A percentile compares a stretch with the other conserved stretches of the same genome.
Conservation (phyloP, 164 flowering plant species). For the Liriodendron chinense region DNA sequence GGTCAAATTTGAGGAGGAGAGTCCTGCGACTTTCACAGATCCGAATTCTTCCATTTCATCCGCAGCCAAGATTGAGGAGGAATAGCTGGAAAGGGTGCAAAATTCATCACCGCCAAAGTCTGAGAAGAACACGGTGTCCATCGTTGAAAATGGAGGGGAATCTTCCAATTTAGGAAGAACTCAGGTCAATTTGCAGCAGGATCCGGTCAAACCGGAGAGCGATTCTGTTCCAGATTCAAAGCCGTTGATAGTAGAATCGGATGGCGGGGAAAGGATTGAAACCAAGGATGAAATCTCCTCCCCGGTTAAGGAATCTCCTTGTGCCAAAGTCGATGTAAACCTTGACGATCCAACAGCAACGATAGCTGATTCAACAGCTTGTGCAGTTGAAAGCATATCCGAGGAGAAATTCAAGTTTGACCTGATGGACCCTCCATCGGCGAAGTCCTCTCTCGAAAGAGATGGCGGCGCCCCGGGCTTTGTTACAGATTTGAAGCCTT, state of each 20-base stretch:
- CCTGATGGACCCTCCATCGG: conserved; percentile 85
- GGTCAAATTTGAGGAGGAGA: conserved; percentile 57
- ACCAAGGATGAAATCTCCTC: conserved; percentile 31
- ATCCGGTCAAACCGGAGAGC: conserved; percentile 32
- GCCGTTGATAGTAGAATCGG: conserved; percentile 32
- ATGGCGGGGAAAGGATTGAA: conserved; percentile 25
- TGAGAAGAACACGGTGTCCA: conserved; percentile 45
- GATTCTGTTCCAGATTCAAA: conserved; percentile 28
- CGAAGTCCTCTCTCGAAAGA: conserved; percentile 66
- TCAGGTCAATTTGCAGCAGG: conserved; percentile 18
- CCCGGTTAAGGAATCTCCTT: conserved; percentile 43
- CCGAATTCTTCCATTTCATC: conserved; percentile 8
- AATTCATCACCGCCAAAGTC: conserved; percentile 33
- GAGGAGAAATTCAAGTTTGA: conserved; percentile 85
- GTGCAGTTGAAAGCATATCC: conserved; percentile 35
- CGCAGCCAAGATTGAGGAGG: conserved; percentile 38
- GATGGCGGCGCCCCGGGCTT: conserved; percentile 30
- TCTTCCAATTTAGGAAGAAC: conserved; percentile 32
- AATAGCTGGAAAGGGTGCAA: conserved; percentile 43
- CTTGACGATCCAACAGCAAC: conserved; percentile 20
- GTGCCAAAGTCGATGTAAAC: conserved; percentile 29
- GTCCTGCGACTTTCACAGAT: conserved; percentile 23
- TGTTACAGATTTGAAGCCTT: conserved; percentile 35
- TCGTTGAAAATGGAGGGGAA: conserved; percentile 37
- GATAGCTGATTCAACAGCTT: conserved; percentile 24